Base-by-base conservation (phyloP, 2,329 filamentous ascomycete genomes). In the Talaromyces sp. region DNA sequence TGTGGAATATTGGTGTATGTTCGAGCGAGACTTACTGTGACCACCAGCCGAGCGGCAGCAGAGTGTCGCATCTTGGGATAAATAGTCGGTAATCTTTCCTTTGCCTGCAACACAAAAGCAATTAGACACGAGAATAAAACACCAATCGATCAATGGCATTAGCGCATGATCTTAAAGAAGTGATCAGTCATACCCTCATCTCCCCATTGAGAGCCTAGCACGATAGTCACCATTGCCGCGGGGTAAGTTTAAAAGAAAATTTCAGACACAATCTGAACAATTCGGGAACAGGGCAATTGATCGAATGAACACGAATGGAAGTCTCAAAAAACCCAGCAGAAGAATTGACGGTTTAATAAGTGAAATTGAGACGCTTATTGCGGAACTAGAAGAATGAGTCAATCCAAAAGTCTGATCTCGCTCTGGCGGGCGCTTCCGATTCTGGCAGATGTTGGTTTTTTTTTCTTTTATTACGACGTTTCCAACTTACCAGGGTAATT, bases 51-150 rank as follows among this genome's bases (percentile, higher is more conserved):
- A 78, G 70, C 80, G 77, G 65, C 75, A 79, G 71, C 80, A 81
- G 57, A 82, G 75, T 62, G 75, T 76, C 63, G 79, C 78, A 62
- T 75, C 72, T 70, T 80, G 76, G 64, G 79, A 79, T 67, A 82
- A 77, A 70, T 81, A 78, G 68, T 82, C 80, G 68, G 79, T 80
- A 49, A 82, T 80, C 72, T 82, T 82, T 59, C 80, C 80, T 73
- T 82, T 82, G 65, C 78, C 78, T 80, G 63, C 67, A 7, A 50
- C 22, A 17, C 4, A 57, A 37, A 19, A 33, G 25, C 17, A 43
- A 27, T 43, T 41, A 59, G 35, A 31, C 3, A 31, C 27, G 4
- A 31, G 7, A 31, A 31, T 7, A 31, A 31, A 31, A 31, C n/a
- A 6, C n/a, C 5, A 7, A 25, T 31, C 11, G 10, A 39, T 45